Evolutionary conservation across 352 stramenopile genomes (phyloP).

Genomic region (Vaucheria bursata): DNA sequence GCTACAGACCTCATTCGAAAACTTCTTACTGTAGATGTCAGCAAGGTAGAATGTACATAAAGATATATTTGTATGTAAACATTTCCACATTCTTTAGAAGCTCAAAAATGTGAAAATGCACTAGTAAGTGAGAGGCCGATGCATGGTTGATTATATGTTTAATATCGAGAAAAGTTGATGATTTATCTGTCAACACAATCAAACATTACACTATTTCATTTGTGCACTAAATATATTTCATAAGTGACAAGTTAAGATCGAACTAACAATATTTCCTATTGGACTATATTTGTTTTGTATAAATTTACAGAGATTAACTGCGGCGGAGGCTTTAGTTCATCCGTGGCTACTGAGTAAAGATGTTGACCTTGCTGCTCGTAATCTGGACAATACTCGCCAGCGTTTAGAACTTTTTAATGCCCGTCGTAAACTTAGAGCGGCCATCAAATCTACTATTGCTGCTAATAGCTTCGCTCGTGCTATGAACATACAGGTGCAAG

Average conservation of each 20-base stretch:
- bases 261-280: too few species aligned
- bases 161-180: too few species aligned
- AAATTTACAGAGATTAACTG: conserved; percentile 72
- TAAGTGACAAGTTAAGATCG: too few species aligned
- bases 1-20: conserved; percentile 59
- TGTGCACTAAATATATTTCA: not conserved
- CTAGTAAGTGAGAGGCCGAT: too few species aligned
- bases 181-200: too few species aligned
- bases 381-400: conserved; percentile 29
- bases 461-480: not conserved
- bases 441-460: not conserved
- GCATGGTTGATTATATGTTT: too few species aligned
- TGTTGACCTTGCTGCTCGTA: conserved; percentile 16
- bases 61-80: too few species aligned
- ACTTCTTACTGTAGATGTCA: conserved; percentile 68
- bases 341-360: not conserved
- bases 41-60: too few species aligned
- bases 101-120: too few species aligned
- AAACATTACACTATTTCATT: too few species aligned
- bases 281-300: too few species aligned
- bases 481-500: not conserved
- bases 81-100: too few species aligned
- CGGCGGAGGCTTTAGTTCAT: conserved; percentile 49
- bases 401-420: conserved; percentile 30
- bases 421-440: conserved; percentile 31